Conservation (phyloP, 108 stramenopile genomes). For the Pseudonitzschia pungens region DNA sequence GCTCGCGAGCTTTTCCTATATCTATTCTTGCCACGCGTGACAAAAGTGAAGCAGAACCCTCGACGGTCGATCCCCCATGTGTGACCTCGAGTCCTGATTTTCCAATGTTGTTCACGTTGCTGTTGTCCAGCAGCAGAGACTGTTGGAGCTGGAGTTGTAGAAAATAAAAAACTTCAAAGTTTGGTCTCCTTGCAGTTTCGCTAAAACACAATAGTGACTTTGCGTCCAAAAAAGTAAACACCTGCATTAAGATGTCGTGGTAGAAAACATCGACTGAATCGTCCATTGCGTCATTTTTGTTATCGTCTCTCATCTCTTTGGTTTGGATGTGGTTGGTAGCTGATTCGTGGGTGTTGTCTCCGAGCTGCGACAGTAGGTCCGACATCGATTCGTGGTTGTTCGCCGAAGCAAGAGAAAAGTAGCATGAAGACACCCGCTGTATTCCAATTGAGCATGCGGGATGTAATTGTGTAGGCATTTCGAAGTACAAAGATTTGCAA, state of each 20-base stretch:
- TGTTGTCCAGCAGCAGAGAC: constrained; percentile 39
- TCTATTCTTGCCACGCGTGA: constrained; percentile 58
- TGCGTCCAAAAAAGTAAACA: constrained; percentile 65
- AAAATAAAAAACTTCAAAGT: constrained; percentile 77
- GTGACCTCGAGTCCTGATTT: not conserved
- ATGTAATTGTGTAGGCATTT: constrained; percentile 42
- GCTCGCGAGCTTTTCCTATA: constrained; percentile 32
- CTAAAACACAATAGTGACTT: constrained; percentile 60
- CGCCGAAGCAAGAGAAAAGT: constrained; percentile 48
- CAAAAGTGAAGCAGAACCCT: constrained; percentile 45
- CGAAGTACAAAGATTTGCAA: not conserved
- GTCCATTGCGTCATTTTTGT: not conserved
- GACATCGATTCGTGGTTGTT: constrained; percentile 21
- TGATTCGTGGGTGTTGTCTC: constrained; percentile 14
- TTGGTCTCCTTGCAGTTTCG: constrained; percentile 62
- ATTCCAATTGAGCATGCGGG: constrained; percentile 56
- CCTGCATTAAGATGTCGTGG: constrained; percentile 77
- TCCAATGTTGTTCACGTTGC: not conserved
- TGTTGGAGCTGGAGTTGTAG: constrained; percentile 76
- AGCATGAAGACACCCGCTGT: constrained; percentile 61
- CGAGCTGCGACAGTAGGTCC: constrained; percentile 35
- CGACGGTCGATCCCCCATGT: constrained; percentile 21
- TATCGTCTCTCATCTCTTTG: constrained; percentile 8
- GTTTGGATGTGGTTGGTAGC: constrained; percentile 7
- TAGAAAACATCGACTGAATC: constrained; percentile 45